These are phyloP conservation scores for Dactylellina cionopaga DNA, from an alignment of 2,329 filamentous ascomycete genomes.

Conservation along the genomic window DNA sequence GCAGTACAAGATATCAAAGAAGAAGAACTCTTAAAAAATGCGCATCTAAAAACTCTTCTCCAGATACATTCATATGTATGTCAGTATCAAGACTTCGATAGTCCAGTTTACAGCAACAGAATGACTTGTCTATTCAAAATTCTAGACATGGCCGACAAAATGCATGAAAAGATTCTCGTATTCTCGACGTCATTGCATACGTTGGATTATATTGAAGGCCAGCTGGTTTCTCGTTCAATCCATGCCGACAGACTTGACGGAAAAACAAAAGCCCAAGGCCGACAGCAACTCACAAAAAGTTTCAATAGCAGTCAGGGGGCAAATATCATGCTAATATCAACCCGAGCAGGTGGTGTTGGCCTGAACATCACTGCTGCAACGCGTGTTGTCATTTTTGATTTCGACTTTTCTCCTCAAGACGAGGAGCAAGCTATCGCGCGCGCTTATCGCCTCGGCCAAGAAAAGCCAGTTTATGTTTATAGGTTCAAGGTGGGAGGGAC, in stretches of 20 bases:
- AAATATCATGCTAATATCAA: slow-evolving; percentile 80
- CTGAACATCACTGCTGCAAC: slow-evolving; percentile 86
- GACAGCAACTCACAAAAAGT: slow-evolving; percentile 72
- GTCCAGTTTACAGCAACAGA: slow-evolving; percentile 11
- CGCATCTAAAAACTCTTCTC: slow-evolving; percentile 12
- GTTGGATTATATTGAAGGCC: slow-evolving; percentile 46
- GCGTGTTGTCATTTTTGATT: slow-evolving; percentile 86
- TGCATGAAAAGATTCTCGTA: slow-evolving; percentile 72
- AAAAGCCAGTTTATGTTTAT: slow-evolving; percentile 83
- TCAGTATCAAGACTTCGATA: slow-evolving; percentile 4
- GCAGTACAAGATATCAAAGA: slow-evolving; percentile 6
- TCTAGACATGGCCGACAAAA: not conserved
- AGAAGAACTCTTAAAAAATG: slow-evolving; percentile 11
- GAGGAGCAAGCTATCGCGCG: slow-evolving; percentile 89
- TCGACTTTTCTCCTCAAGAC: slow-evolving; percentile 78
- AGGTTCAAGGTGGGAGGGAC: slow-evolving; percentile 81
- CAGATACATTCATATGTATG: not conserved
- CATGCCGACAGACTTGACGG: slow-evolving; percentile 75
- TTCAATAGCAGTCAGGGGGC: slow-evolving; percentile 72
- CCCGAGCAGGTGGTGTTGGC: slow-evolving; percentile 80
- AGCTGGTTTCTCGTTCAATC: slow-evolving; percentile 7
- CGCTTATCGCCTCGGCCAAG: slow-evolving; percentile 85
- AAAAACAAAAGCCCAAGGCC: slow-evolving; percentile 65
- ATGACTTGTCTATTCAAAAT: slow-evolving; percentile 20
- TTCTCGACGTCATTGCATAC: slow-evolving; percentile 79